Percentiles rank a stretch among this genome's conserved stretches.
Evolutionary conservation across 2,329 filamentous ascomycete genomes (phyloP).

Genomic region (Phoma sp.): DNA sequence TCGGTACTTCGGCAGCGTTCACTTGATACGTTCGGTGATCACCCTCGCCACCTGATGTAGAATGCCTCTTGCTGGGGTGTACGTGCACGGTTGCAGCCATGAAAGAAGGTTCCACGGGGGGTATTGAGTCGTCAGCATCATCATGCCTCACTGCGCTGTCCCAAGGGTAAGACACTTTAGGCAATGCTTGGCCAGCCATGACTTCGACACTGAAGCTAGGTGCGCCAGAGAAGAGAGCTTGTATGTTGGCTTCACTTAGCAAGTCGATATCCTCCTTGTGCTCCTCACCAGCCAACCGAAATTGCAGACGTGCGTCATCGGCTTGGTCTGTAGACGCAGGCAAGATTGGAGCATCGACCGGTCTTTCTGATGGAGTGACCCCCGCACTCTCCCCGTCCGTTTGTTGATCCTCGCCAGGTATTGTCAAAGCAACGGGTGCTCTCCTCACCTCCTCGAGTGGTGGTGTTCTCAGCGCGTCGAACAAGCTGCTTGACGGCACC

Average conservation of each 20-base stretch:
- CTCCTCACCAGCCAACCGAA: slow-evolving; percentile 20
- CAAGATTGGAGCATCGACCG: neutral
- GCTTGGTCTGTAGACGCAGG: slow-evolving; percentile 12
- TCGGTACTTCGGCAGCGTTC: slow-evolving; percentile 63
- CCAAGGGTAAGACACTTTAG: slow-evolving; percentile 72
- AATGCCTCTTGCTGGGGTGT: slow-evolving; percentile 23
- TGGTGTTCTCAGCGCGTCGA: slow-evolving; percentile 4
- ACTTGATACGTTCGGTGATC: slow-evolving; percentile 40
- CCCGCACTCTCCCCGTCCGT: neutral
- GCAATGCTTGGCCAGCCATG: slow-evolving; percentile 66
- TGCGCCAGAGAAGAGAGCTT: slow-evolving; percentile 76
- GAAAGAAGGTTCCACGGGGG: slow-evolving; percentile 45
- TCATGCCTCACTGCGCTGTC: slow-evolving; percentile 65
- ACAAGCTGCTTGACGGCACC: neutral
- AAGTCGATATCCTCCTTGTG: slow-evolving; percentile 23
- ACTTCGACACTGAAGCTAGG: slow-evolving; percentile 72
- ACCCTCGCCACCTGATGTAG: slow-evolving; percentile 21
- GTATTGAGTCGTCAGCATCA: slow-evolving; percentile 64
- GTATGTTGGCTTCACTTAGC: slow-evolving; percentile 61
- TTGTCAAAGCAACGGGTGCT: neutral
- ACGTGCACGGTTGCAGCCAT: slow-evolving; percentile 41
- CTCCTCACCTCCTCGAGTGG: neutral
- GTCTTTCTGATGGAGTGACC: neutral
- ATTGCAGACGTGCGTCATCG: slow-evolving; percentile 18
- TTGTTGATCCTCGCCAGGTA: neutral